Evolutionary conservation across 225 moss, liverwort and hornwort genomes (phyloP).

Genomic region (Climacium dendroides): DNA sequence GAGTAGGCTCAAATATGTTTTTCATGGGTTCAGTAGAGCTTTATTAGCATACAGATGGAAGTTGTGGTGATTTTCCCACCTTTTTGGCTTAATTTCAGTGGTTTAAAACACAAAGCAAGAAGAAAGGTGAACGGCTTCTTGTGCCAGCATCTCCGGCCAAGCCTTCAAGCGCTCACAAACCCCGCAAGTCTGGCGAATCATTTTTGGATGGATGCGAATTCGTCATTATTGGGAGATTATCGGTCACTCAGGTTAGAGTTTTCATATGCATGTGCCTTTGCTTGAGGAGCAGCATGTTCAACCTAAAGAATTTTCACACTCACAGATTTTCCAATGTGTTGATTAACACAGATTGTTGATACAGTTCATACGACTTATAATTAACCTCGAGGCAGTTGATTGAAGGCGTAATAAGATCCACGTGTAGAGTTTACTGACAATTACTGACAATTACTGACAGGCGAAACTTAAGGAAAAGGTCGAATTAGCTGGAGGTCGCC

Average conservation of each 20-base stretch:
- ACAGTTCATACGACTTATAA: background rate
- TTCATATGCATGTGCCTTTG: background rate
- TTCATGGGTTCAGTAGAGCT: background rate
- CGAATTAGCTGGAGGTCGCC: conserved; percentile 70
- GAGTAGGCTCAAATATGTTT: background rate
- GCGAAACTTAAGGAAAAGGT: conserved; percentile 60
- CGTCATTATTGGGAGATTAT: conserved; percentile 28
- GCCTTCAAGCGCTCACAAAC: conserved; percentile 12
- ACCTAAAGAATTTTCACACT: background rate
- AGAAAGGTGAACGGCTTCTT: conserved; percentile 41
- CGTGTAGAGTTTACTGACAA: background rate
- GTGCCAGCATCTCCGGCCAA: conserved; percentile 25
- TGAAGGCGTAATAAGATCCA: background rate
- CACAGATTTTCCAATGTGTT: background rate
- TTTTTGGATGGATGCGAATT: conserved; percentile 50
- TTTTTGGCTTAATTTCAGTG: conserved; percentile 20
- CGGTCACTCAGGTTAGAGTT: conserved; percentile 36
- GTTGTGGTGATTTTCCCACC: background rate
- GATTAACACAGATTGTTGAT: background rate
- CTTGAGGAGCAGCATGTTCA: background rate
- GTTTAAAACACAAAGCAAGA: conserved; percentile 33
- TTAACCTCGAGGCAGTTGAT: background rate
- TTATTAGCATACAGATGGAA: background rate
- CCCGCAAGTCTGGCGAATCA: conserved; percentile 9
- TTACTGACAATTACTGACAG: conserved; percentile 19